These are phyloP conservation scores for Sanghuangporus weigelae DNA, from an alignment of 1,284 basidiomycete species.

Conservation along the genomic window DNA sequence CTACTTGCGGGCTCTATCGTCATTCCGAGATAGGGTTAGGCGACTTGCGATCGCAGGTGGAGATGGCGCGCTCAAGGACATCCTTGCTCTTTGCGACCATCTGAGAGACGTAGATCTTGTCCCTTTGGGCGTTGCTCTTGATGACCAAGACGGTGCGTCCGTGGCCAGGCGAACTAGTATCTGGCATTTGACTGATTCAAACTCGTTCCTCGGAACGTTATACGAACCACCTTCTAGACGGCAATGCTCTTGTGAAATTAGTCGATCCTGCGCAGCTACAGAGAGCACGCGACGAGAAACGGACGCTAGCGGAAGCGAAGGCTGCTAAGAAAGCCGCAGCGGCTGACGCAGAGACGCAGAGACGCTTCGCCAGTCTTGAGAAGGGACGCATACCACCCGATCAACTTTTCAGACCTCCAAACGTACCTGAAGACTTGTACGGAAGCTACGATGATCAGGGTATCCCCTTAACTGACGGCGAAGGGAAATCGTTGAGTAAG, in stretches of 20 bases:
- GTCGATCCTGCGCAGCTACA: conserved; percentile 82
- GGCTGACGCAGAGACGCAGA: conserved; percentile 68
- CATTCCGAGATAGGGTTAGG: conserved; percentile 90
- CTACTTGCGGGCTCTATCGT: conserved; percentile 80
- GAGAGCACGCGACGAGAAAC: conserved; percentile 86
- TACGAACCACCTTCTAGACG: conserved; percentile 48
- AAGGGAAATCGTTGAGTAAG: conserved; percentile 86
- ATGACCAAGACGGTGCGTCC: conserved; percentile 85
- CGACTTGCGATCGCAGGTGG: conserved; percentile 73
- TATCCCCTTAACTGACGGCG: conserved; percentile 77
- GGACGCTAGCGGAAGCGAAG: conserved; percentile 71
- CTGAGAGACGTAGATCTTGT: conserved; percentile 89
- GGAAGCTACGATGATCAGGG: conserved; percentile 82
- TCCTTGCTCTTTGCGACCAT: conserved; percentile 81
- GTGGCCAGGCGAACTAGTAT: conserved; percentile 7
- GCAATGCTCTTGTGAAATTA: conserved; percentile 92
- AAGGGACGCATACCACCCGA: conserved; percentile 74
- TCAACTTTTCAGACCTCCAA: conserved; percentile 83
- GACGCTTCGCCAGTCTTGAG: conserved; percentile 80
- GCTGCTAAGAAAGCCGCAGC: conserved; percentile 76
- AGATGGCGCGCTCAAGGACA: conserved; percentile 66
- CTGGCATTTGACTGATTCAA: conserved; percentile 10
- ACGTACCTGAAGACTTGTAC: conserved; percentile 66
- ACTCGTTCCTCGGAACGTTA: conserved; percentile 2
- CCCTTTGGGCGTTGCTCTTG: conserved; percentile 90